Conservation (phyloP, 169 alveolate genomes). For the Plasmodium adleri region DNA sequence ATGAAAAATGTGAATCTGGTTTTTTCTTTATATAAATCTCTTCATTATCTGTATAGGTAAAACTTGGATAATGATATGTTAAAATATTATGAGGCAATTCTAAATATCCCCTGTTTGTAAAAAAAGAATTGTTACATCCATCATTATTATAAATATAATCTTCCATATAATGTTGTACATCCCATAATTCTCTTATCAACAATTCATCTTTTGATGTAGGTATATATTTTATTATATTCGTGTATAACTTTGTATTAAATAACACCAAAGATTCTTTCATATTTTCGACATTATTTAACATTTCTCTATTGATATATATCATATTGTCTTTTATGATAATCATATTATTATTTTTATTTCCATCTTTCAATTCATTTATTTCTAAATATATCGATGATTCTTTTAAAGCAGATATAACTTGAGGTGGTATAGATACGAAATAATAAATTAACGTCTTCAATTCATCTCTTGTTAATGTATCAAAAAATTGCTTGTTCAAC, state of each 20-base stretch:
- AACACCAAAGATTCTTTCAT: not conserved
- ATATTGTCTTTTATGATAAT: not conserved
- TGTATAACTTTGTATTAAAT: constrained; percentile 5
- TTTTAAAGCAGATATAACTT: constrained; percentile 2
- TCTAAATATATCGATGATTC: not conserved
- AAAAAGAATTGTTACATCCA: not conserved
- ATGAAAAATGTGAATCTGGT: constrained; percentile 14
- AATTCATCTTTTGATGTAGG: not conserved
- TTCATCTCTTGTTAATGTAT: constrained; percentile 21
- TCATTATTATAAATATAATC: not conserved
- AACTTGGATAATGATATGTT: constrained; percentile 46
- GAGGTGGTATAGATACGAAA: constrained; percentile 33
- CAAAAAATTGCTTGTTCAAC: constrained; percentile 17
- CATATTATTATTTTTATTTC: too few relatives aligned
- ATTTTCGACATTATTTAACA: not conserved
- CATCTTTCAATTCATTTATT: constrained; percentile 2
- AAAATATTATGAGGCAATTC: constrained; percentile 3
- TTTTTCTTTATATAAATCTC: constrained; percentile 33
- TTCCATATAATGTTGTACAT: not conserved
- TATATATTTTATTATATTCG: not conserved
- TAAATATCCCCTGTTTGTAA: constrained; percentile 23
- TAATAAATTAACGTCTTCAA: constrained; percentile 20
- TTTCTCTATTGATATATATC: not conserved
- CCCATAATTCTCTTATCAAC: not conserved
- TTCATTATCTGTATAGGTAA: constrained; percentile 18